Evolutionary conservation across 148 eudicot genomes (phyloP).

Genomic region (Spergularia marina): DNA sequence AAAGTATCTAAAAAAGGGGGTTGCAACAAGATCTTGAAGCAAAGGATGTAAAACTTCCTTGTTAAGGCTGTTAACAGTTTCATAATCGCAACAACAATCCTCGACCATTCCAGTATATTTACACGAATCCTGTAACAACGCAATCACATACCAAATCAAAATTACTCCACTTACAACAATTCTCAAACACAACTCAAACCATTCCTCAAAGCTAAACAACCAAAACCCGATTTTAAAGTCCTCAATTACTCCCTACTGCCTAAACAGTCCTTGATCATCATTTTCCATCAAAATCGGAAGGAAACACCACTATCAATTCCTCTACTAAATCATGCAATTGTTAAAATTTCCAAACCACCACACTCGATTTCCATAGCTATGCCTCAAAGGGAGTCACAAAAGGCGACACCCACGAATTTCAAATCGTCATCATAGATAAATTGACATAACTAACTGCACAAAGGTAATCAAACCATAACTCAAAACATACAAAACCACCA

Average conservation of each 20-base stretch:
- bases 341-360: neutral
- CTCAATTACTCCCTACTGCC: neutral
- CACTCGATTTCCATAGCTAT: neutral
- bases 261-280: neutral
- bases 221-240: neutral
- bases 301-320: neutral
- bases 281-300: neutral
- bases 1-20: constrained; percentile 92
- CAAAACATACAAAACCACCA: neutral
- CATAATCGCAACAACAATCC: constrained; percentile 96
- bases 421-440: neutral
- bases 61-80: constrained; percentile 75
- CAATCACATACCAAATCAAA: constrained; percentile 14
- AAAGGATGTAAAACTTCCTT: constrained; percentile 76
- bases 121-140: constrained; percentile 51
- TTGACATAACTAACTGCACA: neutral
- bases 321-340: neutral
- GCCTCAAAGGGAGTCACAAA: no score
- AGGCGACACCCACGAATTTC: no score
- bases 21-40: constrained; percentile 85
- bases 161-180: neutral
- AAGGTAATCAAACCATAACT: neutral
- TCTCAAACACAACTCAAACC: neutral
- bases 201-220: neutral
- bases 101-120: constrained; percentile 89